A percentile compares a stretch with the other conserved stretches of the same genome.
phyloP scores from a whole-genome alignment of 495 filamentous ascomycete species.

The Penicillium maclennaniae region DNA sequence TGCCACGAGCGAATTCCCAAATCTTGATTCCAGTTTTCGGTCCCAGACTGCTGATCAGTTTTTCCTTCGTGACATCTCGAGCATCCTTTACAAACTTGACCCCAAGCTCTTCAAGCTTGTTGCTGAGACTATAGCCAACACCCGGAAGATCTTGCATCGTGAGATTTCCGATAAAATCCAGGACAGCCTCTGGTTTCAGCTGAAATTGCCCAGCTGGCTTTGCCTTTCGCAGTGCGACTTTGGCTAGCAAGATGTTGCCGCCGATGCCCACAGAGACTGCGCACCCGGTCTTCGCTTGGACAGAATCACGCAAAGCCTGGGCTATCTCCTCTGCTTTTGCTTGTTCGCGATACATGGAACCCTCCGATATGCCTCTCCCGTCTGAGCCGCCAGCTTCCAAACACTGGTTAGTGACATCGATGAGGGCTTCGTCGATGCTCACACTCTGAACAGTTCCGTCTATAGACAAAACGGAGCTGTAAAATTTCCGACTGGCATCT shows the following conservation, averaged over 20 bases:
- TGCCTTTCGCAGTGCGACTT: constrained; percentile 83
- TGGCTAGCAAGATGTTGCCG: constrained; percentile 83
- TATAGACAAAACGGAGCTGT: constrained; percentile 72
- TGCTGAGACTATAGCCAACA: constrained; percentile 78
- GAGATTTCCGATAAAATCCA: constrained; percentile 70
- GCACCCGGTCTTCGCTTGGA: constrained; percentile 74
- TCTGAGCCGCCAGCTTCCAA: constrained; percentile 63
- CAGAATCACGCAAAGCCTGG: constrained; percentile 55
- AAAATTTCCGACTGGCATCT: constrained; percentile 84
- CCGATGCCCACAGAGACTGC: constrained; percentile 94
- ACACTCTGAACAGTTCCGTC: constrained; percentile 89
- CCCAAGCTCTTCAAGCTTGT: constrained; percentile 83
- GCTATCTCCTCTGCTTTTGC: constrained; percentile 75
- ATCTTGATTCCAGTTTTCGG: constrained; percentile 91
- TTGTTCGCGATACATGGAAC: constrained; percentile 76
- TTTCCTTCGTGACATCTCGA: constrained; percentile 68
- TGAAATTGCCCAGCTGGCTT: constrained; percentile 94
- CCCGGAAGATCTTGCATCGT: constrained; percentile 80
- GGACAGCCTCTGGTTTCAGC: constrained; percentile 71
- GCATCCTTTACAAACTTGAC: constrained; percentile 79
- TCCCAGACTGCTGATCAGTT: constrained; percentile 65
- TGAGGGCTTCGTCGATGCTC: constrained; percentile 88
- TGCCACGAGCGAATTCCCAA: constrained; percentile 85
- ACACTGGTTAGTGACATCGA: constrained; percentile 70
- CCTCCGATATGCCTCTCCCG: constrained; percentile 64